These are phyloP conservation scores for Populus trichocarpa DNA, from an alignment of 441 rosid genomes.

Conservation along the genomic window DNA sequence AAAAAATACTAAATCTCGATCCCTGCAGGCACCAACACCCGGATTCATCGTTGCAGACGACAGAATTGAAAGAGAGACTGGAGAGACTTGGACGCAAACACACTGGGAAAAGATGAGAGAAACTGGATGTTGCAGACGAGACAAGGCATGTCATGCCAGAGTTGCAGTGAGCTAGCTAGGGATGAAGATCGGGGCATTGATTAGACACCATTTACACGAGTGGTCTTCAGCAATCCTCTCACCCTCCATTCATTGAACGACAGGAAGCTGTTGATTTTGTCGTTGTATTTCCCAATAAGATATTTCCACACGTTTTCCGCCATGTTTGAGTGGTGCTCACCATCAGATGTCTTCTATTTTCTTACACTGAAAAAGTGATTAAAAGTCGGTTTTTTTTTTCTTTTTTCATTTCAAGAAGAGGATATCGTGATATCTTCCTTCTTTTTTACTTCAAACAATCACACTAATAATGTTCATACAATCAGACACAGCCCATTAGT, in stretches of 20 bases:
- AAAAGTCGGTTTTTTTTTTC: neutral
- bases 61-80: no score
- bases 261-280: no score
- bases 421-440: neutral
- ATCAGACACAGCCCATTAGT: no score
- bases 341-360: neutral
- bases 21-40: no score
- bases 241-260: no score
- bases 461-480: no score
- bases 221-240: no score
- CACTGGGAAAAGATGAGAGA: neutral
- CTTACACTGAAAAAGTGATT: neutral
- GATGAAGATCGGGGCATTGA: neutral
- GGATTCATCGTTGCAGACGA: no score
- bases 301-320: neutral
- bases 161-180: neutral
- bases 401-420: neutral
- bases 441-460: no score
- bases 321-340: neutral
- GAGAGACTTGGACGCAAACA: no score
- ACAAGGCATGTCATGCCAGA: neutral
- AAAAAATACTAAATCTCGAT: no score
- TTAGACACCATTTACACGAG: neutral
- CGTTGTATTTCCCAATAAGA: neutral
- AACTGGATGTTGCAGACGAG: neutral